Conservation (phyloP, 2,329 filamentous ascomycete species). For the Chaetomium sp. region DNA sequence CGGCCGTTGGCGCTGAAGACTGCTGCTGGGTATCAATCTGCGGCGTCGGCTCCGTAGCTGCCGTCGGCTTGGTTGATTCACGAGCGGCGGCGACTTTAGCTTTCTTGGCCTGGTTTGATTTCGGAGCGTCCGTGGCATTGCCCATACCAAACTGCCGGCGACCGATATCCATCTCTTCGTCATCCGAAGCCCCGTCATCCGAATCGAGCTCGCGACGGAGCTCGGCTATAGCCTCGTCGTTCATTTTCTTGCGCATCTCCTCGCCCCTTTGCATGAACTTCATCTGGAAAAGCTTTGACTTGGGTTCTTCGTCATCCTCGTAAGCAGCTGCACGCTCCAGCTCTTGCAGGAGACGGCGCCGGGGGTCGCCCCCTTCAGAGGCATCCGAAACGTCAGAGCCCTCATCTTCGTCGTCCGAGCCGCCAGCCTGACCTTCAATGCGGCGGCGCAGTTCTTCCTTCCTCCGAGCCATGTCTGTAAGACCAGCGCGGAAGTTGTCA, state of each 20-base stretch:
- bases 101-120: constrained; percentile 31
- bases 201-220: constrained; percentile 74
- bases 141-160: constrained; percentile 67
- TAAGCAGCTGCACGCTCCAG: constrained; percentile 50
- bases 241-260: constrained; percentile 72
- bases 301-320: constrained; percentile 54
- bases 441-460: constrained; percentile 80
- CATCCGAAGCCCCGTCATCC: constrained; percentile 53
- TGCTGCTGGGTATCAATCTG: not conserved
- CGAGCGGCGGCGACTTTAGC: constrained; percentile 36
- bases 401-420: constrained; percentile 40
- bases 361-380: constrained; percentile 60
- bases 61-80: constrained; percentile 29
- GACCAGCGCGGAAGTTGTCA: constrained; percentile 75
- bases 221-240: constrained; percentile 72
- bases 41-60: constrained; percentile 8
- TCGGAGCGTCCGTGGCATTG: constrained; percentile 32
- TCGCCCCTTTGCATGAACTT: constrained; percentile 95
- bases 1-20: constrained; percentile 29
- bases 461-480: constrained; percentile 77
- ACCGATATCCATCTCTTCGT: constrained; percentile 63
- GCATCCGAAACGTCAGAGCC: constrained; percentile 60
- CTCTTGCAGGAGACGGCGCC: constrained; percentile 52
- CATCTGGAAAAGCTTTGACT: constrained; percentile 76
- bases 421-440: constrained; percentile 67